Evolutionary conservation across 257 asterid species (phyloP), one percentile per base, ranked within the genome.

Genomic region (Lycium ferocissimum): DNA sequence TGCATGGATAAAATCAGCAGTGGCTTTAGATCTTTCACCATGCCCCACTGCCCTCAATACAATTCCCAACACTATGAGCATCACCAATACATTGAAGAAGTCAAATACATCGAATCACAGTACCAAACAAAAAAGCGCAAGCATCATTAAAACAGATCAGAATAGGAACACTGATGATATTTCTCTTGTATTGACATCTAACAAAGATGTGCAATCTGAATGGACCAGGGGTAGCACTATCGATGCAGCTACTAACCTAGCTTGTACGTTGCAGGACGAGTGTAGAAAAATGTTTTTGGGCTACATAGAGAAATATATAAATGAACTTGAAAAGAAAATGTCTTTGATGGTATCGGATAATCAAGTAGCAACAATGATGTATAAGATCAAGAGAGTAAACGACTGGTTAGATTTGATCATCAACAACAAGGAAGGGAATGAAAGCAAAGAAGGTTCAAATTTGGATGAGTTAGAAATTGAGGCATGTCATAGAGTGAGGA

Each of bases 1-100:
- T 2, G 40, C 90, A 26, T 93, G 97, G 97, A 86, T 94, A 45
- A 94, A 87, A 91, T 90, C 96, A 10, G 97, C 97, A 1, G 79
- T 92, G 10, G 92, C 94, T 37, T 86, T 86, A 37, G 98, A 93
- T 85, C 97, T 94, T 80, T 91, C 96, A 22, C 88, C 90, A 0
- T 63, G 78, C 84, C 51, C 88, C 18, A 8, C 81, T 62, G 40
- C 86, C 17, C 83, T 73, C 40, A 63, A 71, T 78, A 86, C 87
- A 26, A 49, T 80, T 33, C 59, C 86, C 22, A 72, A 80, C 85
- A 63, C 83, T 33, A 33, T 20, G 9, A 72, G 85, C 22, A 35
- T 90, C 51, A 26, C 86, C 71, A 76, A 58, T 33, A 49, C 81
- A 2, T 13, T 35, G 40, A 90, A 89, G 81, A 90, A 84, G 61